Evolutionary conservation across 2,329 filamentous ascomycete genomes (phyloP), one percentile per base, ranked within the genome.

Genomic region (Diaporthe amygdali): DNA sequence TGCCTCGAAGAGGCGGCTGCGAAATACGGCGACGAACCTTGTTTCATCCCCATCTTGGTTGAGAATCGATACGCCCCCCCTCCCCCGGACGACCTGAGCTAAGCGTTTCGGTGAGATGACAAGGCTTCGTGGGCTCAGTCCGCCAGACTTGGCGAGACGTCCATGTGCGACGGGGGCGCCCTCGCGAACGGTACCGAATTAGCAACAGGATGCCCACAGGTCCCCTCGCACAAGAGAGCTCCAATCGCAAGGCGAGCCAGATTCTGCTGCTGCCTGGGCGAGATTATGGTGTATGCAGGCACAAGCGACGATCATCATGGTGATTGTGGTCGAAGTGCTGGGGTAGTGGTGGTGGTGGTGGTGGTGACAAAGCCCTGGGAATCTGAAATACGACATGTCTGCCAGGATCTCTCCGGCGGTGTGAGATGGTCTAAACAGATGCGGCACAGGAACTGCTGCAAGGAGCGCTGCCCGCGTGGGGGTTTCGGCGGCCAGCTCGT

Each of bases 341-440:
- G 61, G 39, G 17, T n/a, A 32, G n/a, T 22, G 14, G 15, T 30
- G 15, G 27, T 67, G 20, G 25, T 41, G 46, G 41, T 54, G 49
- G 41, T 66, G 41, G 30, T 63, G 41, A 49, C 59, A 64, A 64
- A 64, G 41, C 44, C 59, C 27, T 52, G 63, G 47, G 25, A 44
- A 54, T 22, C 30, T 59, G 52, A 59, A 44, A 68, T 47, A 27
- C 37, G 64, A 68, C 39, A 46, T 41, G 56, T 66, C 51, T 51
- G 22, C 20, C 27, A 44, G 66, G 27, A 22, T 63, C 39, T 47
- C 55, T 49, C 71, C 68, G 71, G 71, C 71, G 71, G 71, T 72
- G 71, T 72, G 71, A 72, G 71, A 72, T 66, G 59, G 52, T 67
- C 14, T 52, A 37, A 52, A 22, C 30, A 63, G 32, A 52, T 66